Percentiles rank a stretch among this genome's conserved stretches.
Evolutionary conservation across 495 filamentous ascomycete species (phyloP).

Genomic region (Aspergillus ellipticus): DNA sequence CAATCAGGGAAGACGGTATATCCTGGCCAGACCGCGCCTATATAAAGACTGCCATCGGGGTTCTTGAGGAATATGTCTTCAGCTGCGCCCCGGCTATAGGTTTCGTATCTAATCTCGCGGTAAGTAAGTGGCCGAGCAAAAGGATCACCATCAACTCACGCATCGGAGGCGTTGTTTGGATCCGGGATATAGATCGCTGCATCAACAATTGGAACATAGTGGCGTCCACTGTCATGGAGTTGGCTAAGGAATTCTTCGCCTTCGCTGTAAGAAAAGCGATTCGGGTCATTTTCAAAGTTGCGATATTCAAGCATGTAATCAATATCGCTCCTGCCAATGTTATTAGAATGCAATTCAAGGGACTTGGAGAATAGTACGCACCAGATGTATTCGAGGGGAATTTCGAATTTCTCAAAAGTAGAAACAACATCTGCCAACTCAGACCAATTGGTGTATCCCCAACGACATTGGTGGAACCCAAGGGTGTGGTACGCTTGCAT

Average conservation of each 20-base stretch:
- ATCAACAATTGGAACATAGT: constrained; percentile 84
- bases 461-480: constrained; percentile 63
- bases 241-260: constrained; percentile 58
- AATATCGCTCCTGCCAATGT: constrained; percentile 47
- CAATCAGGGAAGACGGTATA: constrained; percentile 67
- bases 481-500: constrained; percentile 64
- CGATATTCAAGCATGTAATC: constrained; percentile 58
- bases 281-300: constrained; percentile 55
- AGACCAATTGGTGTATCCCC: constrained; percentile 62
- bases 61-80: constrained; percentile 61
- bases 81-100: constrained; percentile 64
- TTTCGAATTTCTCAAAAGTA: constrained; percentile 55
- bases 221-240: constrained; percentile 64
- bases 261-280: constrained; percentile 45
- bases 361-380: constrained; percentile 12
- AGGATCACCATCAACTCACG: constrained; percentile 31
- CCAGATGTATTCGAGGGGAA: constrained; percentile 70
- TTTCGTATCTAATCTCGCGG: constrained; percentile 46
- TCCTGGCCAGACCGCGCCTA: constrained; percentile 62
- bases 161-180: constrained; percentile 65
- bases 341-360: neutral
- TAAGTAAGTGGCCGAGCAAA: neutral
- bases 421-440: constrained; percentile 52
- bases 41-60: constrained; percentile 57
- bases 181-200: constrained; percentile 76